Evolutionary conservation across 2,329 filamentous ascomycete species (phyloP).

Genomic region (Xylariales sp.): DNA sequence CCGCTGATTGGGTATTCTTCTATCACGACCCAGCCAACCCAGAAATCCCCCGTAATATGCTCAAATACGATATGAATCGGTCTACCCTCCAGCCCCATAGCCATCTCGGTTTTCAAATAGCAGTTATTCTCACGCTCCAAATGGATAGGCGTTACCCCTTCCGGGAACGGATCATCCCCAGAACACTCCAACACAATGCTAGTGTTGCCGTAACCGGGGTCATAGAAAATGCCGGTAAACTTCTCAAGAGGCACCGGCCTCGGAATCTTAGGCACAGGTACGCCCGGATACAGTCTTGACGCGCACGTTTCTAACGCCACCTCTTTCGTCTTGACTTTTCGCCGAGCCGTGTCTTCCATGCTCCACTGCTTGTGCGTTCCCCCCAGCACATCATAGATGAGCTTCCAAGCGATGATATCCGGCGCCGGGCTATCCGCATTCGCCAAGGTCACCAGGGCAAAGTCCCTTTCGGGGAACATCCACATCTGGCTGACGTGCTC

Average conservation of each 20-base stretch:
- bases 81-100: background rate
- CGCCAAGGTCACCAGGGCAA: constrained; percentile 29
- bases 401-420: constrained; percentile 15
- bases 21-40: constrained; percentile 16
- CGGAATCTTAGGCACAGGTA: constrained; percentile 9
- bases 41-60: constrained; percentile 6
- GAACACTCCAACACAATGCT: constrained; percentile 6
- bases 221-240: constrained; percentile 8
- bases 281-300: constrained; percentile 10
- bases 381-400: constrained; percentile 24
- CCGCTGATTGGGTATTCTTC: constrained; percentile 14
- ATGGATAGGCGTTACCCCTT: constrained; percentile 1
- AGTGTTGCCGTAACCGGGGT: constrained; percentile 10
- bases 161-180: background rate
- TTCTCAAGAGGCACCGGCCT: constrained; percentile 5
- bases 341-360: too few relatives aligned
- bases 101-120: constrained; percentile 20
- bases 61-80: constrained; percentile 2
- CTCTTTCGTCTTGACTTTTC: constrained; percentile 10
- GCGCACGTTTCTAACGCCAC: constrained; percentile 10
- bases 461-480: constrained; percentile 30
- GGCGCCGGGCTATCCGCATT: constrained; percentile 19
- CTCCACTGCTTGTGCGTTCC: too few relatives aligned
- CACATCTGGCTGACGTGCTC: constrained; percentile 22
- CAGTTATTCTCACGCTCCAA: too few relatives aligned